These are phyloP conservation scores for Saccharomyces hybrid DNA, from an alignment of 1,139 yeast genomes.

Conservation along the genomic window DNA sequence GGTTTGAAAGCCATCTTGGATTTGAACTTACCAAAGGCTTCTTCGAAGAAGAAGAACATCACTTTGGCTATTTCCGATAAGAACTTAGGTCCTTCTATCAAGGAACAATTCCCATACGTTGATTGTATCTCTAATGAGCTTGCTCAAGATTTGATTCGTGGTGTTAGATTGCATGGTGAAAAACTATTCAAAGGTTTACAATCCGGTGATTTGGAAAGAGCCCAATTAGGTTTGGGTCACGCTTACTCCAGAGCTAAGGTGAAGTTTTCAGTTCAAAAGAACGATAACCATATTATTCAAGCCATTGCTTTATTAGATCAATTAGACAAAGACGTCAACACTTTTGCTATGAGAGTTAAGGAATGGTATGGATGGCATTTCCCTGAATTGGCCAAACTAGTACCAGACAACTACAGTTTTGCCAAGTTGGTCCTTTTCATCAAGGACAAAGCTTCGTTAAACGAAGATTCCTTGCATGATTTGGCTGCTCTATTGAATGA, in stretches of 20 bases:
- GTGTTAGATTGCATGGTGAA: constrained; percentile 83
- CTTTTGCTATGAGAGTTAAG: constrained; percentile 97
- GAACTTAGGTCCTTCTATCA: constrained; percentile 93
- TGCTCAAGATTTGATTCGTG: constrained; percentile 92
- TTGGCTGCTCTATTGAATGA: constrained; percentile 83
- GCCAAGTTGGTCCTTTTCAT: constrained; percentile 78
- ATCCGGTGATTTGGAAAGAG: constrained; percentile 93
- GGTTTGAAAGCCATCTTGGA: constrained; percentile 84
- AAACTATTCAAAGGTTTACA: constrained; percentile 87
- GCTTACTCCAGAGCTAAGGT: constrained; percentile 98
- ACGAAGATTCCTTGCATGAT: constrained; percentile 81
- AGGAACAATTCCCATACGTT: constrained; percentile 78
- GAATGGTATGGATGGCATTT: constrained; percentile 99
- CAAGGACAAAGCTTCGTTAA: constrained; percentile 77
- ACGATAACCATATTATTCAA: constrained; percentile 96
- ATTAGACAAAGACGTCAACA: constrained; percentile 93
- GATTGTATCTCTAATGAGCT: constrained; percentile 88
- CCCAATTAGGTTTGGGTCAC: constrained; percentile 97
- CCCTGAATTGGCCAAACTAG: constrained; percentile 95
- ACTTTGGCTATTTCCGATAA: constrained; percentile 86
- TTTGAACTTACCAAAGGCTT: constrained; percentile 81
- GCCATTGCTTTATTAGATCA: constrained; percentile 96
- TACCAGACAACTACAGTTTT: constrained; percentile 82
- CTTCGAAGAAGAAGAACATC: constrained; percentile 55
- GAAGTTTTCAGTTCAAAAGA: constrained; percentile 96